Base-by-base conservation (phyloP, 2,329 filamentous ascomycete genomes). In the Alternaria ventricosa region DNA sequence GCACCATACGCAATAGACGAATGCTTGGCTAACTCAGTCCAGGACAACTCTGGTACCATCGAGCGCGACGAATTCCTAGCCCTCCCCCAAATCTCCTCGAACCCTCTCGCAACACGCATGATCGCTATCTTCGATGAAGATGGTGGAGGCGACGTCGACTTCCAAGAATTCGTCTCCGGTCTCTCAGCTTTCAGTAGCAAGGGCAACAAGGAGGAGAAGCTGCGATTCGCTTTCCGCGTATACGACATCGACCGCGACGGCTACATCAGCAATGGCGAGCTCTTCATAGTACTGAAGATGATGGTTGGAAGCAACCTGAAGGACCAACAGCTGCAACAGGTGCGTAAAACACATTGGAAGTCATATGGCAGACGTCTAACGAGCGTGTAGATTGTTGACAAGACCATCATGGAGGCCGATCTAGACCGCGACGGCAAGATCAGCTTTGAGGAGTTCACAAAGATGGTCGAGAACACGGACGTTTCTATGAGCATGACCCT, bases 201-300 rank as follows among this genome's bases (percentile, higher is more conserved):
- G 84, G 96, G 96, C 66, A 97, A 98, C 85, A 98, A 99, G 86
- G 94, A 97, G 83, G 95, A 99, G 84, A 99, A 99, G 86, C 87
- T 98, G 69, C 90, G 89, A 58, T 99, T 99, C 78, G 96, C 96
- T 47, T 99, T 99, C 88, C 97, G 97, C 82, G 96, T 99, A 65
- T 99, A 99, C 86, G 96, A 99, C 81, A 98, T 99, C 77, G 96
- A 99, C 82, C 93, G 96, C 64, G 96, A 99, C 81, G 96, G 96
- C 23, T 99, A 92, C 84, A 99, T 99, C 78, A 97, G 93, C 85
- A 99, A 99, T 82, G 96, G 96, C 75, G 96, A 99, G 85, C 88
- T 99, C 55, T 99, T 98, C 82, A 98, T 99, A 76, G 96, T 99
- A 77, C 87, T 99, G 76, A 99, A 99, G 91, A 99, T 99, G 96